Base-by-base conservation (phyloP, 805 yeast genomes). In the Saccharomycopsis fermentans region DNA sequence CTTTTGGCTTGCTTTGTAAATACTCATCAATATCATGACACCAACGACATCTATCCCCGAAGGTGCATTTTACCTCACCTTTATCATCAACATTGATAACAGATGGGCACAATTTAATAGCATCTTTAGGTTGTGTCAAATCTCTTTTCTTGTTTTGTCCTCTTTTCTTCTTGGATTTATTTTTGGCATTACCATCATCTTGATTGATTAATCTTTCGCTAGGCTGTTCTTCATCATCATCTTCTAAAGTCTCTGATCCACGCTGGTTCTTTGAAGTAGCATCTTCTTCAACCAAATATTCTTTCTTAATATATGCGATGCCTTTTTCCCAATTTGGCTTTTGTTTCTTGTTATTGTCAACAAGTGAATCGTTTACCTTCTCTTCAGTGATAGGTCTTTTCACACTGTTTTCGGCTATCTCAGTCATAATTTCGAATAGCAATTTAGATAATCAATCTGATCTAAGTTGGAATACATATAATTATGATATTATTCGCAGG, bases 101-200 rank as follows among this genome's bases (percentile, higher is more conserved):
- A 32, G 83, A 74, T 1, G 82, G 76, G 72, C 97, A 91, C 57
- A 90, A 68, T 64, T 82, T 79, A 53, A 85, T 70, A 6, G 73
- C 77, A 60, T 86, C 96, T 56, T 78, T 82, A 2, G 72, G 74
- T 68, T 89, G 96, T 59, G 77, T 80, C 63, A 88, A 76, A 63
- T 87, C 91, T 66, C 97, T 77, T 60, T 81, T 81, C 69, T 90
- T 89, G 71, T 90, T 90, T 72, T 90, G 96, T 0, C 96, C 96
- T 60, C 89, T 75, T 55, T 74, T 74, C 67, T 80, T 84, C 65
- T 77, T 74, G 56, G 71, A 69, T 58, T 74, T 74, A 40, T 73
- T 73, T 34, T 73, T 71, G 27, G 70, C 69, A 54, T 70, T 67
- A 35, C 75, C 69, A 58, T 72, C 79, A 50, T 78, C 80, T 11